A percentile compares a stretch with the other conserved stretches of the same genome.
phyloP scores from a whole-genome alignment of 2,329 filamentous ascomycete species.

The Camillea tinctor region DNA sequence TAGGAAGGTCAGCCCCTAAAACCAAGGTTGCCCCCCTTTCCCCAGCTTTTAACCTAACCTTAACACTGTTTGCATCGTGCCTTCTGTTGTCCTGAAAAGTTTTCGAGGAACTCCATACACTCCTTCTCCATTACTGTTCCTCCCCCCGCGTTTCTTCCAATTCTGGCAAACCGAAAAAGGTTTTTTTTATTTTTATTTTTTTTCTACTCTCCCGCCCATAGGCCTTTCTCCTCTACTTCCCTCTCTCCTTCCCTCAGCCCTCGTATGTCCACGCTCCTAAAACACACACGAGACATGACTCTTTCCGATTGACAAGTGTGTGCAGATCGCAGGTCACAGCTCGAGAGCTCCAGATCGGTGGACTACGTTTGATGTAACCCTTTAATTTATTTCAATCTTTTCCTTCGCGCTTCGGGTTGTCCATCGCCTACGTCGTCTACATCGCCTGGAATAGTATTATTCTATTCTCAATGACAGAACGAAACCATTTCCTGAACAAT shows the following conservation, averaged over 20 bases:
- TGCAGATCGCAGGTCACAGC: not conserved
- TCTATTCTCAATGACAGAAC: no score
- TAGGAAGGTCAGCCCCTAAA: no score
- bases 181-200: not conserved
- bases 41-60: no score
- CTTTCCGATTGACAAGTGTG: constrained; percentile 2
- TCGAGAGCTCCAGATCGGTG: not conserved
- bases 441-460: not conserved
- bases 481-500: no score
- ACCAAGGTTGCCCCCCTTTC: no score
- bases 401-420: constrained; percentile 7
- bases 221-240: not conserved
- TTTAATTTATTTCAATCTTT: constrained; percentile 19
- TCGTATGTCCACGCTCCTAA: not conserved
- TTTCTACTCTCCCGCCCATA: not conserved
- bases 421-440: not conserved
- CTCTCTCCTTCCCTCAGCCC: not conserved
- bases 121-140: not conserved
- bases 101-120: not conserved
- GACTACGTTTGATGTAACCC: constrained; percentile 10
- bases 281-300: constrained; percentile 10
- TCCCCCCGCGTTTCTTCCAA: not conserved
- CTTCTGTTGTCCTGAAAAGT: not conserved
- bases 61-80: not conserved
- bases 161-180: no score